Evolutionary conservation across 352 stramenopile genomes (phyloP), one percentile per base, ranked within the genome.

Genomic region (Phytopythium ostracodes): DNA sequence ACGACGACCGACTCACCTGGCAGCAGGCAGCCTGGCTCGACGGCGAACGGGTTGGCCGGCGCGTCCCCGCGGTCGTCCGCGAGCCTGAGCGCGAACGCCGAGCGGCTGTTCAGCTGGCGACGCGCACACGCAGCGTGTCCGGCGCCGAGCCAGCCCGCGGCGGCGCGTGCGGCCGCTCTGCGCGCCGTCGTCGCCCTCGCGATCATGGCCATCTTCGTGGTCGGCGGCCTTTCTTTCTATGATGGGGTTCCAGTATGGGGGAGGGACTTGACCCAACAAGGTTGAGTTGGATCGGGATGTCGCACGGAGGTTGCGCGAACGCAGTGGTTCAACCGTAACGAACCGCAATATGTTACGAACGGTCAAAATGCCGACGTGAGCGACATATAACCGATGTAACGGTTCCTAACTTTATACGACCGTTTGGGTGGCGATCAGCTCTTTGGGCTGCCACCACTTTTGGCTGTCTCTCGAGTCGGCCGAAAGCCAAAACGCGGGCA

Each of bases 21-120:
- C 44, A 86, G 69, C 50, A 91, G 67, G 56, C 75, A 77, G 7
- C 69, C 77, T 9, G 72, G 47, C 49, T 72, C 55, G 40, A 85
- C 67, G 33, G 75, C 71, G 47, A 87, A 91, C 29, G 81, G 77
- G 55, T 89, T 88, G 27, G 63, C 56, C 1, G 51, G n/a, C 22
- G 9, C 25, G 15, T 33, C 46, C 0, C 22, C 22, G 4, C 50
- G 59, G 31, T 62, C 40, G 20, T 76, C 50, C 9, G 55, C 60
- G 2, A 82, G 50, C 0, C 74, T 71, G 1, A 77, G 63, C 17
- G 77, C 74, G 51, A 82, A 71, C 5, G 64, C 68, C 22, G 74
- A 66, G 5, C 49, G 53, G n/a, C n/a, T 29, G 42, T 15, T 54
- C 8, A 52, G 27, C 24, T 42, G 36, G 14, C 50, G 57, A 4